A percentile compares a stretch with the other conserved stretches of the same genome.
Evolutionary conservation across 148 eudicot species (phyloP).

Genomic region (Silene latifolia): DNA sequence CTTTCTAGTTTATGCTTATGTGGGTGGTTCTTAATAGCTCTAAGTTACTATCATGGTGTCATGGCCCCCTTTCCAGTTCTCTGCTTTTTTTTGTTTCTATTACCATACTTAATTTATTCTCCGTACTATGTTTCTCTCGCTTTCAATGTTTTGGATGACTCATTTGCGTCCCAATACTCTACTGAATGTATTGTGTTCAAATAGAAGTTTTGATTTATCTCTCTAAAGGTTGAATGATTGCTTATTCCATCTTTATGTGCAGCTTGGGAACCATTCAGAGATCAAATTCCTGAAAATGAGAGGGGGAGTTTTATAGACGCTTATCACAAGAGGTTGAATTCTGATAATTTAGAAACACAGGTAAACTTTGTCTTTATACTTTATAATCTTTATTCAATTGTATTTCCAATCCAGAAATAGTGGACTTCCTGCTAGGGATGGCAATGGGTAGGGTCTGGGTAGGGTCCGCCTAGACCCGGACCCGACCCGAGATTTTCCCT

Average conservation of each 20-base stretch:
- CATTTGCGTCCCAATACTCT: background rate
- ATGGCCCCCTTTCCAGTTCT: background rate
- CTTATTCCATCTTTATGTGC: constrained; percentile 22
- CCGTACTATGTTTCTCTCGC: background rate
- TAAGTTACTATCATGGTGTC: background rate
- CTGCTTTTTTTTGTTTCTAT: background rate
- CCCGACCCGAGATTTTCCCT: too few relatives aligned
- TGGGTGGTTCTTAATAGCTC: background rate
- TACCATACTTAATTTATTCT: background rate
- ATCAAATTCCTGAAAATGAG: constrained; percentile 91
- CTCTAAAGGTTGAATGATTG: constrained; percentile 1
- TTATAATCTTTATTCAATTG: background rate
- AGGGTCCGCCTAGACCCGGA: too few relatives aligned
- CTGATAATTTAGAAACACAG: constrained; percentile 74
- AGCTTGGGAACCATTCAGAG: constrained; percentile 98
- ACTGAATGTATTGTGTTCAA: background rate
- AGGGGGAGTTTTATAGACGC: constrained; percentile 72
- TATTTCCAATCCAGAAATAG: background rate
- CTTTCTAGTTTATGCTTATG: background rate
- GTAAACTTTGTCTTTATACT: constrained; percentile 32
- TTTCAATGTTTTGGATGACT: background rate
- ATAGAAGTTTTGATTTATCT: background rate
- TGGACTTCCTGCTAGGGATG: background rate
- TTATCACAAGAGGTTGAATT: constrained; percentile 84
- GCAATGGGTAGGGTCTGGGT: too few relatives aligned